These are phyloP conservation scores for Phyllosticta citrichinensis DNA, from an alignment of 2,329 filamentous ascomycete genomes.

Conservation along the genomic window DNA sequence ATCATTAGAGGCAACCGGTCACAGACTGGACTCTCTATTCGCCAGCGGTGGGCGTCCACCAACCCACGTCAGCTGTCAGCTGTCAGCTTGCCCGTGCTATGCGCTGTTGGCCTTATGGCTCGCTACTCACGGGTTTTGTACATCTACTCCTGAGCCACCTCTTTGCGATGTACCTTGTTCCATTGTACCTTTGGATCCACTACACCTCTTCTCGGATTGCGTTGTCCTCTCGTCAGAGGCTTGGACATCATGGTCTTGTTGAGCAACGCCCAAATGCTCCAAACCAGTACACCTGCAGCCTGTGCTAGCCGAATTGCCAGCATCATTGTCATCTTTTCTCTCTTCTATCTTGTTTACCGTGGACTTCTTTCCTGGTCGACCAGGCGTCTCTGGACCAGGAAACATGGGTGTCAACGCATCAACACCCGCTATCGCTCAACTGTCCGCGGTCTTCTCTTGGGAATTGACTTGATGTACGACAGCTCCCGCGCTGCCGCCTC, in stretches of 20 bases:
- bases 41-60: not conserved
- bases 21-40: not conserved
- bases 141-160: not conserved
- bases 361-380: not conserved
- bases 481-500: slow-evolving; percentile 19
- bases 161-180: not conserved
- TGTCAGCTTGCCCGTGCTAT: not conserved
- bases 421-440: slow-evolving; percentile 35
- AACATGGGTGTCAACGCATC: slow-evolving; percentile 39
- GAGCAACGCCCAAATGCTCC: not conserved
- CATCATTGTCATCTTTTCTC: not conserved
- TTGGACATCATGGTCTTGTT: not conserved
- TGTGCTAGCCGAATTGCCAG: not conserved
- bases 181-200: not conserved
- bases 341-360: not conserved
- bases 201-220: not conserved
- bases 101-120: not conserved
- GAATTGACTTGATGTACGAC: slow-evolving; percentile 39
- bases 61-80: not conserved
- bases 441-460: slow-evolving; percentile 31
- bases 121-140: not conserved
- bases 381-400: slow-evolving; percentile 13
- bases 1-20: not conserved
- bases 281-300: not conserved
- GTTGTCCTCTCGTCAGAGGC: no score